Percentiles rank a stretch among this genome's conserved stretches.
Evolutionary conservation across 1,284 basidiomycete species (phyloP).

Genomic region (Moesziomyces sp.): DNA sequence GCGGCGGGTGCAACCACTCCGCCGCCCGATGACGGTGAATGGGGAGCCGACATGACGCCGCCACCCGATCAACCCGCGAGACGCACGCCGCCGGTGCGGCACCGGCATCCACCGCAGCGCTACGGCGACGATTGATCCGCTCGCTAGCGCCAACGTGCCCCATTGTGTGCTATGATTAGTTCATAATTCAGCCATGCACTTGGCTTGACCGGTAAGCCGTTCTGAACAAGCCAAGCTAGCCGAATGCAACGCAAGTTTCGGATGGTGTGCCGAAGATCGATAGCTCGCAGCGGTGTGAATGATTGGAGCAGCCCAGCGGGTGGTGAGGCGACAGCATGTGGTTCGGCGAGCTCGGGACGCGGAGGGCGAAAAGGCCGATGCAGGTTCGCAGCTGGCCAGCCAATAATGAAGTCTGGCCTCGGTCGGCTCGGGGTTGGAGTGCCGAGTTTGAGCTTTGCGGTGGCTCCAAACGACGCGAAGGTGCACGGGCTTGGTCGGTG

Average conservation of each 20-base stretch:
- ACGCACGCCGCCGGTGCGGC: conserved; percentile 21
- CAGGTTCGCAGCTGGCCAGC: background rate
- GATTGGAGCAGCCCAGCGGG: background rate
- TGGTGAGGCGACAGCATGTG: conserved; percentile 10
- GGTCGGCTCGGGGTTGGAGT: background rate
- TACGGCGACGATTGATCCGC: conserved; percentile 8
- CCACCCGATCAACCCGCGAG: conserved; percentile 7
- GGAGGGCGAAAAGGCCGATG: conserved; percentile 26
- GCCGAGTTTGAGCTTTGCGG: too few relatives aligned
- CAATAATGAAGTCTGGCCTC: background rate
- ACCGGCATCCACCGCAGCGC: conserved; percentile 20
- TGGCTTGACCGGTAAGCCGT: background rate
- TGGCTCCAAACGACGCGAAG: background rate
- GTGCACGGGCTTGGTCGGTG: conserved; percentile 1
- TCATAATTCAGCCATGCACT: too few relatives aligned
- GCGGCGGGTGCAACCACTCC: background rate
- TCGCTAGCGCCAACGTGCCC: too few relatives aligned
- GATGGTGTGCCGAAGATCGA: background rate
- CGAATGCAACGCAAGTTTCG: background rate
- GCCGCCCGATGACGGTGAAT: conserved; percentile 3
- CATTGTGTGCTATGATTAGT: too few relatives aligned
- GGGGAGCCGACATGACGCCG: conserved; percentile 2
- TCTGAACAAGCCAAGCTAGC: background rate
- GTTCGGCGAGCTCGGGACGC: conserved; percentile 27
- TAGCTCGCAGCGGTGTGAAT: background rate